Evolutionary conservation across 2,329 filamentous ascomycete genomes (phyloP).

Genomic region (Allantophomopsis cytisporea): DNA sequence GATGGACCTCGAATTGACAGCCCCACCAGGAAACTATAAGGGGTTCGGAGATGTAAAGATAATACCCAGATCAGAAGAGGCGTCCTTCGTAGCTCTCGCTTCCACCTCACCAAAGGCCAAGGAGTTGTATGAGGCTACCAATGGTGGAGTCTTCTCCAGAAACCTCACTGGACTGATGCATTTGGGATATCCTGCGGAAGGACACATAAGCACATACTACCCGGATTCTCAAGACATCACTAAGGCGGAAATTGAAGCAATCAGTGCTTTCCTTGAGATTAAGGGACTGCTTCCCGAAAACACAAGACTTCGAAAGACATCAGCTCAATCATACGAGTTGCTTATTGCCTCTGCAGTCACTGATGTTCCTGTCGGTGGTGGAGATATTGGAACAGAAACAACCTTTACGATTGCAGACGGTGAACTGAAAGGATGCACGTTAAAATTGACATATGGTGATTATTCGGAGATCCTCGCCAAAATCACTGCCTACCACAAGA

Average conservation of each 20-base stretch:
- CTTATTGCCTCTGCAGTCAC: slow-evolving; percentile 58
- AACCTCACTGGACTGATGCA: slow-evolving; percentile 54
- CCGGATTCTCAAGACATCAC: slow-evolving; percentile 63
- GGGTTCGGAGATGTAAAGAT: slow-evolving; percentile 80
- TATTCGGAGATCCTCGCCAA: slow-evolving; percentile 57
- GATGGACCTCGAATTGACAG: slow-evolving; percentile 15
- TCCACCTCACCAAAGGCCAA: slow-evolving; percentile 43
- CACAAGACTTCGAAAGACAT: slow-evolving; percentile 57
- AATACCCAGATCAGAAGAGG: slow-evolving; percentile 55
- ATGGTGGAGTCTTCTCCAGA: slow-evolving; percentile 48
- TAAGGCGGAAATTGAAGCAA: slow-evolving; percentile 57
- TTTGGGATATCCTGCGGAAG: slow-evolving; percentile 60
- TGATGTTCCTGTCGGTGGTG: slow-evolving; percentile 43
- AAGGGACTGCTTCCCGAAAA: slow-evolving; percentile 65
- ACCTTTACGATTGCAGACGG: slow-evolving; percentile 31
- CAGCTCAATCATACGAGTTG: slow-evolving; percentile 53
- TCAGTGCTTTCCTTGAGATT: slow-evolving; percentile 61
- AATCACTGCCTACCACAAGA: slow-evolving; percentile 52
- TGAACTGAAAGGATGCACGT: slow-evolving; percentile 47
- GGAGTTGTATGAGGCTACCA: slow-evolving; percentile 52
- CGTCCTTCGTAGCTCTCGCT: slow-evolving; percentile 51
- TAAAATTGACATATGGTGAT: slow-evolving; percentile 65
- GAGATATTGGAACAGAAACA: slow-evolving; percentile 53
- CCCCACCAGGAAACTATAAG: slow-evolving; percentile 28
- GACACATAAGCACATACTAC: slow-evolving; percentile 74